Percentiles rank a stretch among this genome's conserved stretches.
Evolutionary conservation across 257 asterid species (phyloP).

Genomic region (Solanum ahanhuiri): DNA sequence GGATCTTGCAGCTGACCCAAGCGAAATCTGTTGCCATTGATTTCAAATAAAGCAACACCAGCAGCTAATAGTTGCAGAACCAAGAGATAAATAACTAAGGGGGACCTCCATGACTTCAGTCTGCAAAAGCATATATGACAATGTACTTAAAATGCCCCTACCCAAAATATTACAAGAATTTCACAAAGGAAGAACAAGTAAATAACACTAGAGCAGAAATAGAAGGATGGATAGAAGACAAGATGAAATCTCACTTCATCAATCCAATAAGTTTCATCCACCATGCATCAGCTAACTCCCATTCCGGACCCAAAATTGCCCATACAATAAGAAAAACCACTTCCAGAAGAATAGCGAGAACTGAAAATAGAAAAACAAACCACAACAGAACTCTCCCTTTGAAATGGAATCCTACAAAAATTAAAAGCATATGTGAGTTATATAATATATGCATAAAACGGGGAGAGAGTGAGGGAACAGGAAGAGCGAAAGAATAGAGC

Average conservation of each 20-base stretch:
- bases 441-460: not conserved
- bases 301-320: constrained; percentile 35
- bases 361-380: constrained; percentile 51
- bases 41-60: constrained; percentile 43
- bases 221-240: not conserved
- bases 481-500: not conserved
- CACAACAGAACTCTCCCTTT: constrained; percentile 49
- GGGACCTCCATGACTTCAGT: constrained; percentile 55
- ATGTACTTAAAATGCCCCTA: not conserved
- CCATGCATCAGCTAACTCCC: constrained; percentile 51
- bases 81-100: constrained; percentile 40
- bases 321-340: constrained; percentile 31
- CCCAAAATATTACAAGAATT: not conserved
- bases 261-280: constrained; percentile 70
- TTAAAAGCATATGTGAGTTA: not conserved
- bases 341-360: constrained; percentile 39
- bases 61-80: constrained; percentile 47
- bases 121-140: constrained; percentile 34
- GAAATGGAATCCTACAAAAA: constrained; percentile 50
- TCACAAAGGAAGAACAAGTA: not conserved
- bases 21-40: constrained; percentile 41
- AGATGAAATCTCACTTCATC: constrained; percentile 37
- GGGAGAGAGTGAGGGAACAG: not conserved
- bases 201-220: not conserved
- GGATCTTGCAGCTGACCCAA: constrained; percentile 43